phyloP scores from a whole-genome alignment of 2,329 filamentous ascomycete species.

The Alternaria sp. region DNA sequence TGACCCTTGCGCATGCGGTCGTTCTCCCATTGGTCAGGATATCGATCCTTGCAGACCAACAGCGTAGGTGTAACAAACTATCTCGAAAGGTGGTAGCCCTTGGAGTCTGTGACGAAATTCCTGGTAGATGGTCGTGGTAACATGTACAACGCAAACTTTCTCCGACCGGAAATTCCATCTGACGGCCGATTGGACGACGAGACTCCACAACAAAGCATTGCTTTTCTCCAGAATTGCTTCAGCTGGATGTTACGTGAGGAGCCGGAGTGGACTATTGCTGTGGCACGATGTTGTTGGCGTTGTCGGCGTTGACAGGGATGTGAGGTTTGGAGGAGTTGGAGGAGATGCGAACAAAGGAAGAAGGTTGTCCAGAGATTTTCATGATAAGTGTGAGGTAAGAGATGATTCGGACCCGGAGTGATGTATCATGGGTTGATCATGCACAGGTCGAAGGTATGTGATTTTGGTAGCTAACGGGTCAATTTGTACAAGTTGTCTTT shows the following conservation, averaged over 20 bases:
- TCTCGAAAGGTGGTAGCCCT: neutral
- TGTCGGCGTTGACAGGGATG: neutral
- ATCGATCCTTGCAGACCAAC: neutral
- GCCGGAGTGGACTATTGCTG: slow-evolving; percentile 1
- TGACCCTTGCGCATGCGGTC: neutral
- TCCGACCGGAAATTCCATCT: neutral
- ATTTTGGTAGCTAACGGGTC: neutral
- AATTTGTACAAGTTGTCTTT: neutral
- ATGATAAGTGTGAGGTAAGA: neutral
- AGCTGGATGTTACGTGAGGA: neutral
- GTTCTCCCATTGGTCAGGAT: neutral
- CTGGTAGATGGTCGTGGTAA: neutral
- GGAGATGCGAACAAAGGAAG: neutral
- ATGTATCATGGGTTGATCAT: neutral
- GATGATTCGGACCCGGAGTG: neutral
- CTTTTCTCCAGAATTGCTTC: slow-evolving; percentile 7
- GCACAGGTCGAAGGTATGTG: neutral
- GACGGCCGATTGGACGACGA: slow-evolving; percentile 1
- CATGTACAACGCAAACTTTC: slow-evolving; percentile 8
- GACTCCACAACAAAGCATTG: neutral
- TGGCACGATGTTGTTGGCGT: neutral
- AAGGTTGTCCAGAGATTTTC: neutral
- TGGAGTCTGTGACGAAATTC: neutral
- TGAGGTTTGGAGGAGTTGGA: neutral
- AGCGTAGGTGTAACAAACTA: neutral